Base-by-base conservation (phyloP, 2,329 filamentous ascomycete species). In the Calonectria leucothoes region DNA sequence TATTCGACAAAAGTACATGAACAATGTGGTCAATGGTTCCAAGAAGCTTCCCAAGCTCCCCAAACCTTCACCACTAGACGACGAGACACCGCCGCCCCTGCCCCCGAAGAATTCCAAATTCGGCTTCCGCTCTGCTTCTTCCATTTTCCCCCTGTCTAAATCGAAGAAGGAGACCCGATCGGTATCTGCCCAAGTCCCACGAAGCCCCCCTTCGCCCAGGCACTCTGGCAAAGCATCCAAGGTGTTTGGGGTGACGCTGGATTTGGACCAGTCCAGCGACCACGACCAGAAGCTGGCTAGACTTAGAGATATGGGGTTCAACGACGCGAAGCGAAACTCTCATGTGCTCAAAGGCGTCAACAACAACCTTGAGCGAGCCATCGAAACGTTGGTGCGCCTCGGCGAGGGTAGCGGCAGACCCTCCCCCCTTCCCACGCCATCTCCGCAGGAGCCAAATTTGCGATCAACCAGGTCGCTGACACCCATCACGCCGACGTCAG, bases 1-100 rank as follows among this genome's bases (percentile, higher is more conserved):
- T 84, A 98, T 99, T 78, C 90, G 96, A 74, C 93, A 96, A 81
- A 99, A 99, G 85, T 99, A 99, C 85, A 92, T 96, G 82, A 92
- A 93, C 79, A 86, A 86, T 72, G 80, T 83, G 61, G 75, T 82
- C 79, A 75, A 83, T 79, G 75, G 83, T 77, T 48, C 82, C 76
- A 73, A 84, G 77, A 86, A 86, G 76, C 55, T 61, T 25, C 86
- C 85, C 8, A 79, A 66, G 51, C 74, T 72, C 25, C 75, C 78
- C 6, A 76, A 72, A n/a, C n/a, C 42, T 45, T 45, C 42, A 5
- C 42, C 20, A 29, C 89, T 89, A 15, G 90, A 92, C 76, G 91
- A 93, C 77, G 88, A 86, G 33, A 88, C 86, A 7, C 85, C 92
- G 15, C 91, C 92, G 20, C 90, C 91, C 8, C 84, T 92, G 29